phyloP scores from a whole-genome alignment of 805 yeast species.

The Candida qinlingensis region DNA sequence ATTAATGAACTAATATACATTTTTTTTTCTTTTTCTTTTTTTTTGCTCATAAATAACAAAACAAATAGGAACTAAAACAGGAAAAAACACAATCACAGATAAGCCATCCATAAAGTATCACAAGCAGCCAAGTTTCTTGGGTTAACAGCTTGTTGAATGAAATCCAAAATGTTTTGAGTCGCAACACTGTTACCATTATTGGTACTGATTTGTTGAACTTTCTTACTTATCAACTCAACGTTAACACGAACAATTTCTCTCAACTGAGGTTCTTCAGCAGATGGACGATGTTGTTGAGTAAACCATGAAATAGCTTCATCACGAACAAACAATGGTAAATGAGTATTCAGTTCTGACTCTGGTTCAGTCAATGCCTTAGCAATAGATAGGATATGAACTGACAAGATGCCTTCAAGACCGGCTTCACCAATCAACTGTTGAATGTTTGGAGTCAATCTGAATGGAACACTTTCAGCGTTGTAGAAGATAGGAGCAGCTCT shows the following conservation, averaged over 20 bases:
- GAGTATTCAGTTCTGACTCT: conserved; percentile 86
- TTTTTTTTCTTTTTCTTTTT: background rate
- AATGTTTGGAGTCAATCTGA: conserved; percentile 92
- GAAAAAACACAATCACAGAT: conserved; percentile 36
- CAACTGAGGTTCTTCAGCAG: conserved; percentile 78
- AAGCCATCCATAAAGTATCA: conserved; percentile 94
- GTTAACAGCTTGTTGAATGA: conserved; percentile 91
- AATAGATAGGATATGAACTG: conserved; percentile 77
- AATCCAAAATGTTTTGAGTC: conserved; percentile 83
- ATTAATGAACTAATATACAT: background rate
- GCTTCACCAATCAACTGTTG: conserved; percentile 92
- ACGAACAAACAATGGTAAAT: conserved; percentile 87
- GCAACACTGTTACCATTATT: conserved; percentile 54
- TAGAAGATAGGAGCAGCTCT: conserved; percentile 69
- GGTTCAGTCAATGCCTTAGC: conserved; percentile 89
- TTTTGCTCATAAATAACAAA: background rate
- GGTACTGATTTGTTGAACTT: conserved; percentile 68
- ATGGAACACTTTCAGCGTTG: conserved; percentile 91
- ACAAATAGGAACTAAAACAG: background rate
- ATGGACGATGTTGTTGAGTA: conserved; percentile 76
- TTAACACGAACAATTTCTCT: conserved; percentile 84
- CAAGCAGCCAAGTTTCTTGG: conserved; percentile 90
- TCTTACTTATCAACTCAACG: conserved; percentile 77
- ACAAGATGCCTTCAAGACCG: conserved; percentile 86
- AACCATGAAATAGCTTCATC: conserved; percentile 96